Evolutionary conservation across 1,139 yeast species (phyloP).

Genomic region (Wickerhamomyces sp.): DNA sequence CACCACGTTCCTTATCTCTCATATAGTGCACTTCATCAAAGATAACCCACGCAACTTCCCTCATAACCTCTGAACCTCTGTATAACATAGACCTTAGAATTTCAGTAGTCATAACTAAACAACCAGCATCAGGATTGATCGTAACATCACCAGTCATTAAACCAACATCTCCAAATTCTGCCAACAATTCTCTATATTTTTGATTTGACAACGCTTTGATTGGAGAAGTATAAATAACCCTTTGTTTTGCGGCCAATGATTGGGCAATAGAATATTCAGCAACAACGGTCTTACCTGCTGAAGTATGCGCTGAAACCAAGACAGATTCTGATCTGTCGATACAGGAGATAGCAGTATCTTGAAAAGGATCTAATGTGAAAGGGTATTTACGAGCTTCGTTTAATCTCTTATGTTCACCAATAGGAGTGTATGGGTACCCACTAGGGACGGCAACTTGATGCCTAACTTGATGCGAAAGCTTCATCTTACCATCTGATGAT

Average conservation of each 20-base stretch:
- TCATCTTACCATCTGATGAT: constrained; percentile 50
- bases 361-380: constrained; percentile 90
- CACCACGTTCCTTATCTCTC: constrained; percentile 96
- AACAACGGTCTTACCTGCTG: constrained; percentile 98
- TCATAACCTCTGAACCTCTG: constrained; percentile 89
- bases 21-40: constrained; percentile 96
- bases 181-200: constrained; percentile 87
- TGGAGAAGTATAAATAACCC: constrained; percentile 96
- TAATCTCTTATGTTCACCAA: constrained; percentile 73
- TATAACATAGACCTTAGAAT: constrained; percentile 89
- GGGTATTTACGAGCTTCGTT: constrained; percentile 87
- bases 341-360: constrained; percentile 91
- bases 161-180: constrained; percentile 95
- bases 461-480: constrained; percentile 87
- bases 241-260: constrained; percentile 81
- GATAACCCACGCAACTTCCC: constrained; percentile 96
- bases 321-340: constrained; percentile 95
- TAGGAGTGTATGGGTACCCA: constrained; percentile 80
- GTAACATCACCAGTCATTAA: constrained; percentile 98
- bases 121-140: constrained; percentile 93
- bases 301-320: constrained; percentile 95
- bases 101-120: constrained; percentile 97
- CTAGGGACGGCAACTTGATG: constrained; percentile 98
- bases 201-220: constrained; percentile 96
- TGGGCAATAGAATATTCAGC: constrained; percentile 99